These are phyloP conservation scores for Yamadazyma ubonensis DNA, from an alignment of 805 yeast species.

Conservation along the genomic window DNA sequence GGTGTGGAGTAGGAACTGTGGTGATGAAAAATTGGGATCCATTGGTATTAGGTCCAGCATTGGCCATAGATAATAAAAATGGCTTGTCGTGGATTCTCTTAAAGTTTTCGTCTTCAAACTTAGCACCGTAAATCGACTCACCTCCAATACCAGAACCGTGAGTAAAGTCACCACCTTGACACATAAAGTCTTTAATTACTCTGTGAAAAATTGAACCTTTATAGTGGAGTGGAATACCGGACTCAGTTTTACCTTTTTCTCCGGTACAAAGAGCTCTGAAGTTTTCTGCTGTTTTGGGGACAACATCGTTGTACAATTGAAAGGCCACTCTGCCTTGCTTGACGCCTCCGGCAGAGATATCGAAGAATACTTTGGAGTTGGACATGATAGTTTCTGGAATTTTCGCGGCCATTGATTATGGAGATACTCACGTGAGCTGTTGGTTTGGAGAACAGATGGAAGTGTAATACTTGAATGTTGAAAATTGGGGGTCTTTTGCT, in stretches of 20 bases:
- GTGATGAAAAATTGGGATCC: conserved; percentile 96
- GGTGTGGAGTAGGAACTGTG: conserved; percentile 88
- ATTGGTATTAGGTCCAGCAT: conserved; percentile 92
- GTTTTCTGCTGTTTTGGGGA: conserved; percentile 87
- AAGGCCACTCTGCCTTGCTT: conserved; percentile 75
- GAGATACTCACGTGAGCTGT: too few relatives aligned
- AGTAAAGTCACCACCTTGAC: conserved; percentile 85
- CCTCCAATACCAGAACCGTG: conserved; percentile 45
- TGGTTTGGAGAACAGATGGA: not conserved
- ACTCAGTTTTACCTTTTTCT: conserved; percentile 63
- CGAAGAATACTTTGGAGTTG: conserved; percentile 66
- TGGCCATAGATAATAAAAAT: conserved; percentile 92
- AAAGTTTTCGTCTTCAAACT: conserved; percentile 90
- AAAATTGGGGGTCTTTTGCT: too few relatives aligned
- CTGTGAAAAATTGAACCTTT: conserved; percentile 92
- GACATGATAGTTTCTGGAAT: conserved; percentile 2
- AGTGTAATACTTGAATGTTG: too few relatives aligned
- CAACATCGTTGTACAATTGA: conserved; percentile 69
- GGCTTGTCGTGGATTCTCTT: conserved; percentile 74
- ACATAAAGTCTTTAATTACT: conserved; percentile 84
- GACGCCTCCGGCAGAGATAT: conserved; percentile 69
- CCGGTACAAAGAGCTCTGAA: conserved; percentile 89
- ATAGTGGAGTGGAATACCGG: conserved; percentile 69
- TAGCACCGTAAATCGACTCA: conserved; percentile 45
- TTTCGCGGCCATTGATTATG: too few relatives aligned